Evolutionary conservation across 2,329 filamentous ascomycete genomes (phyloP).

Genomic region (Colletotrichum limetticola): DNA sequence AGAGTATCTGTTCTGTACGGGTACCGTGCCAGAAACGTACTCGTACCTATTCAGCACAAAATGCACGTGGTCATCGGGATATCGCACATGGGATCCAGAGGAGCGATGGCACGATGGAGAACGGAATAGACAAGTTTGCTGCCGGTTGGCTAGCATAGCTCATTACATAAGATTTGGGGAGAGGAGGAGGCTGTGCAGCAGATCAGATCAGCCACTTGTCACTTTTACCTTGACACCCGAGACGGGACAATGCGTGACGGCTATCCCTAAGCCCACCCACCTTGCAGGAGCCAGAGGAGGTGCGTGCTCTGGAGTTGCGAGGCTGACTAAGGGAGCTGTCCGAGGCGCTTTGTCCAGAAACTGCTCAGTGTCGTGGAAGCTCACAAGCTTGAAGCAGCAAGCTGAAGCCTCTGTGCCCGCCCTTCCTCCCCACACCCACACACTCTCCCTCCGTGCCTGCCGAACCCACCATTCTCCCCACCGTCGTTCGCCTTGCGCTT

Average conservation of each 20-base stretch:
- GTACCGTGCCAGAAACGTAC: not conserved
- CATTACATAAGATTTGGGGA: no score
- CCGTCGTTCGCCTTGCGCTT: constrained; percentile 18
- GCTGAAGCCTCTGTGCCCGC: not conserved
- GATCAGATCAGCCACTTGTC: no score
- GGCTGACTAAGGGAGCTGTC: not conserved
- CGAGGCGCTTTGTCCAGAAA: not conserved
- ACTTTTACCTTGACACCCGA: no score
- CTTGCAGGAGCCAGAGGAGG: no score
- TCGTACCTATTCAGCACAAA: not conserved
- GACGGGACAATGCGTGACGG: no score
- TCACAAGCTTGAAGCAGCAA: not conserved
- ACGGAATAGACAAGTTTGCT: not conserved
- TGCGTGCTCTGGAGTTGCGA: not conserved
- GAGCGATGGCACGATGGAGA: constrained; percentile 11
- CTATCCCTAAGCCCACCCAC: no score
- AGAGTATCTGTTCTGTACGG: not conserved
- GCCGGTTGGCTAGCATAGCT: not conserved
- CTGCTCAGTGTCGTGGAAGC: not conserved
- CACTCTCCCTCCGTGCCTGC: not conserved
- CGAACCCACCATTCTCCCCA: not conserved
- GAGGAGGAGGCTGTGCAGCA: no score
- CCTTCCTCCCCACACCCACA: not conserved
- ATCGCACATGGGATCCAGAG: constrained; percentile 34
- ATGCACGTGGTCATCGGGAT: constrained; percentile 35